phyloP scores from a whole-genome alignment of 495 filamentous ascomycete genomes.

The Hypoxylon lienhwacheense region DNA sequence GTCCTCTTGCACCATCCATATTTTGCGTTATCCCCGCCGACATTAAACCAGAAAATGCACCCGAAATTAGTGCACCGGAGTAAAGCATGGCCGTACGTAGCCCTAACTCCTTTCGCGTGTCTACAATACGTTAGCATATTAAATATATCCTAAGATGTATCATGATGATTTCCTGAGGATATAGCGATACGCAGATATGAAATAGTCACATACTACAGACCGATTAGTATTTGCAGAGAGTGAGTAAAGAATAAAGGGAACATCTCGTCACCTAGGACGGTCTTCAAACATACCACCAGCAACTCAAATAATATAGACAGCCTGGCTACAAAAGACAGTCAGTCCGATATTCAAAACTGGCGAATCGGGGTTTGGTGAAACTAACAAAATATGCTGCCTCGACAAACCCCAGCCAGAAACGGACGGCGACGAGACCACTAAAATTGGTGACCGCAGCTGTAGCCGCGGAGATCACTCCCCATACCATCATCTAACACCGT shows the following conservation, averaged over 20 bases:
- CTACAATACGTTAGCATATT: slow-evolving; percentile 37
- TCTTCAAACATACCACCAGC: slow-evolving; percentile 49
- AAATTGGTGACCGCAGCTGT: slow-evolving; percentile 65
- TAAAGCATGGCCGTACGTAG: slow-evolving; percentile 63
- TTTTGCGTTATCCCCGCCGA: slow-evolving; percentile 57
- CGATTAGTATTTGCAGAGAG: slow-evolving; percentile 38
- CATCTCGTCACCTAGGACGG: not conserved
- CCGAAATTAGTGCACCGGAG: slow-evolving; percentile 63
- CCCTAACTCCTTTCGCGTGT: slow-evolving; percentile 60
- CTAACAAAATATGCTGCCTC: slow-evolving; percentile 54
- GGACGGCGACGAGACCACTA: slow-evolving; percentile 63
- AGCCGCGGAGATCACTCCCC: slow-evolving; percentile 70
- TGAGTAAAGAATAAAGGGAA: slow-evolving; percentile 39
- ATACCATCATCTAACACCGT: slow-evolving; percentile 59
- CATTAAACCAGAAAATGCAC: slow-evolving; percentile 65
- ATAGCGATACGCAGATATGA: no score
- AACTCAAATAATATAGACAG: slow-evolving; percentile 58
- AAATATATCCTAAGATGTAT: no score
- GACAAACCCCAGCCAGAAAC: slow-evolving; percentile 72
- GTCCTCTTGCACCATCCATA: slow-evolving; percentile 51
- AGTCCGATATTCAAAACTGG: slow-evolving; percentile 5
- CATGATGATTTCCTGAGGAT: no score
- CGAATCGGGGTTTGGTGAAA: not conserved
- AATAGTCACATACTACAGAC: slow-evolving; percentile 38
- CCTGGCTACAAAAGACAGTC: slow-evolving; percentile 44